A percentile compares a stretch with the other conserved stretches of the same genome.
Conservation (phyloP, 805 yeast genomes). For the Wickerhamomyces ciferrii region DNA sequence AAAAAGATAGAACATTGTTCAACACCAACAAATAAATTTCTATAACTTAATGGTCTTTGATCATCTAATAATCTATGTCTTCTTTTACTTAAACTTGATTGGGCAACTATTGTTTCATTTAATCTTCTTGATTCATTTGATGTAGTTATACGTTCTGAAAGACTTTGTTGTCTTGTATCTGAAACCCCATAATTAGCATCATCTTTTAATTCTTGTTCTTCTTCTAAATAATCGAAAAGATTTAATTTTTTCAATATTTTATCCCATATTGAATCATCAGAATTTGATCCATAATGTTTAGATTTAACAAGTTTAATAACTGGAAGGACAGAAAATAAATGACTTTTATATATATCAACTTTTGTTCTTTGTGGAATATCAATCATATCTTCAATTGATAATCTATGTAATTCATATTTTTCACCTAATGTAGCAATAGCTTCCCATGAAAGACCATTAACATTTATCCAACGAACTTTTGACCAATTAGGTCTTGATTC, state of each 20-base stretch:
- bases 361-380: slow-evolving; percentile 60
- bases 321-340: slow-evolving; percentile 51
- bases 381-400: slow-evolving; percentile 58
- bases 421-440: slow-evolving; percentile 43
- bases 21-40: slow-evolving; percentile 40
- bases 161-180: slow-evolving; percentile 4
- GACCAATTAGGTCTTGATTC: slow-evolving; percentile 39
- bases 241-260: slow-evolving; percentile 7
- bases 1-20: slow-evolving; percentile 53
- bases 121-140: slow-evolving; percentile 25
- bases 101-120: slow-evolving; percentile 25
- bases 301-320: slow-evolving; percentile 38
- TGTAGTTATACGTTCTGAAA: slow-evolving; percentile 9
- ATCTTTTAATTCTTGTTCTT: neutral
- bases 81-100: slow-evolving; percentile 7
- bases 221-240: slow-evolving; percentile 5
- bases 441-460: slow-evolving; percentile 60
- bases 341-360: slow-evolving; percentile 45
- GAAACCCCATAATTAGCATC: neutral
- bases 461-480: slow-evolving; percentile 50
- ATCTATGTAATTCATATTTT: slow-evolving; percentile 42
- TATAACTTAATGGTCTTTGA: slow-evolving; percentile 37
- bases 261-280: slow-evolving; percentile 3
- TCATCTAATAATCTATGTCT: slow-evolving; percentile 27
- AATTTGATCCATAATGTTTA: slow-evolving; percentile 7